Conservation (phyloP, 108 stramenopile genomes). For the Fragilaria crotonensis region DNA sequence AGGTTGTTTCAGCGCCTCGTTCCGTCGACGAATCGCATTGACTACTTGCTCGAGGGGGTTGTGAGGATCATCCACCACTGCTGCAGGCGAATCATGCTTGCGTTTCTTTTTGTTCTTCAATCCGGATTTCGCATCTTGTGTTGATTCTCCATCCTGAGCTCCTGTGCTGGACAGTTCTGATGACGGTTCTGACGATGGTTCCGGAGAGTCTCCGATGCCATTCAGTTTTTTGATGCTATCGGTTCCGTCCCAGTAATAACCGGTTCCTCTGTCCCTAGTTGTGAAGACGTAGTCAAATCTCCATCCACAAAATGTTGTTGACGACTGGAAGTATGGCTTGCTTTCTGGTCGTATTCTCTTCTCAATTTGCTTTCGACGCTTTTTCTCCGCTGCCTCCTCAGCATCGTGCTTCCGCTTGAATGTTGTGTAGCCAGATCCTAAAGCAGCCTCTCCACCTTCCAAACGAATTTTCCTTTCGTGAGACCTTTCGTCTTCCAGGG, state of each 20-base stretch:
- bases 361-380: constrained; percentile 43
- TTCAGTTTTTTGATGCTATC: constrained; percentile 47
- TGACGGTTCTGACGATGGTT: not conserved
- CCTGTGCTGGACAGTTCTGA: not conserved
- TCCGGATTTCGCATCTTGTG: not conserved
- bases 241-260: constrained; percentile 87
- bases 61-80: constrained; percentile 42
- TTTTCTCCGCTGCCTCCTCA: constrained; percentile 29
- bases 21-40: constrained; percentile 42
- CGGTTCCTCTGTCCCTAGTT: constrained; percentile 57
- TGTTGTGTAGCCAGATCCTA: constrained; percentile 51
- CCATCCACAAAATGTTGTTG: constrained; percentile 56
- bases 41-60: constrained; percentile 74
- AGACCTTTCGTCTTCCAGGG: constrained; percentile 60
- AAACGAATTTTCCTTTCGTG: constrained; percentile 52
- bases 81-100: not conserved
- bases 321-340: constrained; percentile 49
- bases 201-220: constrained; percentile 20
- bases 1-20: constrained; percentile 29
- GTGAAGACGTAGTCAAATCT: constrained; percentile 85
- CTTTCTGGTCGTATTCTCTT: constrained; percentile 58
- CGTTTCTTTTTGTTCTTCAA: constrained; percentile 40
- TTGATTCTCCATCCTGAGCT: constrained; percentile 7
- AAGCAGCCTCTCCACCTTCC: constrained; percentile 42
- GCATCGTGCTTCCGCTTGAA: constrained; percentile 52